phyloP scores from a whole-genome alignment of 495 filamentous ascomycete genomes.

The Penicillium daleae region DNA sequence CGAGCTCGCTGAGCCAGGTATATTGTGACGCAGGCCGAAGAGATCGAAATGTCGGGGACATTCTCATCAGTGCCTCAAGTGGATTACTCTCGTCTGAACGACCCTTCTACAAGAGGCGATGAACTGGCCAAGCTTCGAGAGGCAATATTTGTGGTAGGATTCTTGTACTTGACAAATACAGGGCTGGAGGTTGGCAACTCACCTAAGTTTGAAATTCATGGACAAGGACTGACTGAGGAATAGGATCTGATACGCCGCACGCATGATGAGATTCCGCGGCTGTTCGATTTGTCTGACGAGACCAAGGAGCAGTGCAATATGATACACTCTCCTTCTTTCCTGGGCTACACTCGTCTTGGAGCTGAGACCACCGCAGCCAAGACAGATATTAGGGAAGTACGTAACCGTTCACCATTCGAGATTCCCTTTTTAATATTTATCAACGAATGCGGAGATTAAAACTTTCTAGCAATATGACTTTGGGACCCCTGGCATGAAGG shows the following conservation, averaged over 20 bases:
- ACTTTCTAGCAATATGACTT: constrained; percentile 48
- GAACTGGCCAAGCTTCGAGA: constrained; percentile 75
- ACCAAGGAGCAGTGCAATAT: constrained; percentile 84
- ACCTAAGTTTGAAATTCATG: background rate
- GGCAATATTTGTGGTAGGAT: constrained; percentile 87
- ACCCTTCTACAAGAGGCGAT: constrained; percentile 67
- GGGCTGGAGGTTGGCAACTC: constrained; percentile 63
- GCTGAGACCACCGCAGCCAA: constrained; percentile 50
- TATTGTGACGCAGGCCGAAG: background rate
- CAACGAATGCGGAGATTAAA: background rate
- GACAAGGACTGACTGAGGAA: constrained; percentile 12
- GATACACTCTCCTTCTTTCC: constrained; percentile 72
- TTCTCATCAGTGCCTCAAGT: constrained; percentile 81
- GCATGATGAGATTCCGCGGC: constrained; percentile 67
- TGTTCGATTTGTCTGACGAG: constrained; percentile 78
- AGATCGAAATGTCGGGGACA: constrained; percentile 29
- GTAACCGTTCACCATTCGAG: background rate
- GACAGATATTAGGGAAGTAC: constrained; percentile 48
- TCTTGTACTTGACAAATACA: constrained; percentile 87
- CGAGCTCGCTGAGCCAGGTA: background rate
- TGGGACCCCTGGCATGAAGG: constrained; percentile 40
- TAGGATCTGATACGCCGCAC: constrained; percentile 69
- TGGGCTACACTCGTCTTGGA: constrained; percentile 54
- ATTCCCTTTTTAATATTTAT: background rate
- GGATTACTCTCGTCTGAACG: constrained; percentile 67